phyloP scores from a whole-genome alignment of 192 early-diverging fungal genomes.

The Cladochytrium replicatum region DNA sequence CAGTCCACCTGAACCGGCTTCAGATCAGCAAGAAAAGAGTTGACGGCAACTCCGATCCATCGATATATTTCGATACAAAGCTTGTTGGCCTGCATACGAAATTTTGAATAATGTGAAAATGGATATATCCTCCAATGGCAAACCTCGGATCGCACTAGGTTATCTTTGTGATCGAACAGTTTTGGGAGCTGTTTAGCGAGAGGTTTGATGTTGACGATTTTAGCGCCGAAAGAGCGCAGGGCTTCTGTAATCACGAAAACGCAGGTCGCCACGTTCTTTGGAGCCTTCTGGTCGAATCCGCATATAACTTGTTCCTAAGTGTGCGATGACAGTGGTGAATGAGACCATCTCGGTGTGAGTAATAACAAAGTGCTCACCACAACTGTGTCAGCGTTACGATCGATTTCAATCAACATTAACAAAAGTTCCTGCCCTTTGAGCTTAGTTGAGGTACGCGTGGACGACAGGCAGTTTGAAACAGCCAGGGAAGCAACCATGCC shows the following conservation, averaged over 20 bases:
- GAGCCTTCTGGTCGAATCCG: slow-evolving; percentile 76
- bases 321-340: neutral
- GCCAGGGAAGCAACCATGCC: slow-evolving; percentile 60
- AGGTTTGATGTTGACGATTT: slow-evolving; percentile 69
- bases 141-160: slow-evolving; percentile 82
- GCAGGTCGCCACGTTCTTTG: slow-evolving; percentile 75
- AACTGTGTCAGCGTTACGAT: slow-evolving; percentile 61
- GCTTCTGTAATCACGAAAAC: slow-evolving; percentile 34
- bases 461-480: slow-evolving; percentile 80
- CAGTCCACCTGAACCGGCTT: slow-evolving; percentile 75
- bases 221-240: slow-evolving; percentile 63
- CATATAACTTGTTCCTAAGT: slow-evolving; percentile 64
- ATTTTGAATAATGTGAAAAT: slow-evolving; percentile 11
- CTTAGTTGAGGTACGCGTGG: slow-evolving; percentile 72
- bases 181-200: slow-evolving; percentile 77
- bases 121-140: neutral
- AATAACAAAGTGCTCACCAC: slow-evolving; percentile 43
- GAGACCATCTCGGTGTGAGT: neutral
- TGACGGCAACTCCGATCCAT: slow-evolving; percentile 81
- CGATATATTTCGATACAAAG: slow-evolving; percentile 82
- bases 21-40: slow-evolving; percentile 64
- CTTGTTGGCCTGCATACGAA: slow-evolving; percentile 32
- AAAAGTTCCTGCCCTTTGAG: slow-evolving; percentile 67
- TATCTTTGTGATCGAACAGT: slow-evolving; percentile 90
- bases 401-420: slow-evolving; percentile 81